Conservation (phyloP, 1,284 basidiomycete species). For the Leccinum ponderosum region DNA sequence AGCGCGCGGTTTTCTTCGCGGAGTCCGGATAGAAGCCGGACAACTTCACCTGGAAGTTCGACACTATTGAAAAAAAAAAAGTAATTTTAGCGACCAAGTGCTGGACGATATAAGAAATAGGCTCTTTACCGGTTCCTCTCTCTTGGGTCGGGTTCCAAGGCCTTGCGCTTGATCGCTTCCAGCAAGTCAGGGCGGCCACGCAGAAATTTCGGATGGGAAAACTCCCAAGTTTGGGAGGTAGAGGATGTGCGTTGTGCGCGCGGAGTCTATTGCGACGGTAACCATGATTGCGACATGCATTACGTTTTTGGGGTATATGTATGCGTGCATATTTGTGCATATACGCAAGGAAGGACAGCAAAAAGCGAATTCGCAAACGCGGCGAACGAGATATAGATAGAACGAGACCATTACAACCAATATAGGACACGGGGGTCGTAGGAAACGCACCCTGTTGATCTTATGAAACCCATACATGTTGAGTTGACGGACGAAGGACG, state of each 20-base stretch:
- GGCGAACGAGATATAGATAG: conserved; percentile 8
- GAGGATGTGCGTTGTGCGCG: conserved; percentile 78
- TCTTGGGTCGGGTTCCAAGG: conserved; percentile 70
- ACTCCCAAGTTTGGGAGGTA: conserved; percentile 86
- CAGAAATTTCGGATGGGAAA: conserved; percentile 85
- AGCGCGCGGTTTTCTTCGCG: conserved; percentile 61
- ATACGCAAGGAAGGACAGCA: conserved; percentile 2
- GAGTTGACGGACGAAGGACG: conserved; percentile 85
- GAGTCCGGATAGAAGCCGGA: conserved; percentile 65
- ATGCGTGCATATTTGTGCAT: conserved; percentile 4
- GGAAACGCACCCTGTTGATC: conserved; percentile 66
- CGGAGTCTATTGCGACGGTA: conserved; percentile 58
- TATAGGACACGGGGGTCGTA: conserved; percentile 2
- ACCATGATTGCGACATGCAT: background rate
- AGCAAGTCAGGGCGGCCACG: conserved; percentile 79
- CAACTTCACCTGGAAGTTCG: conserved; percentile 77
- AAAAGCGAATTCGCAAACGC: conserved; percentile 16
- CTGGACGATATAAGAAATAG: background rate
- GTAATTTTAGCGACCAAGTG: conserved; percentile 1
- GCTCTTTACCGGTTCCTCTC: conserved; percentile 29
- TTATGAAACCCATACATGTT: conserved; percentile 92
- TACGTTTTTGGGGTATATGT: conserved; percentile 2
- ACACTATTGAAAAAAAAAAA: conserved; percentile 45
- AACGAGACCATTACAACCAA: conserved; percentile 12
- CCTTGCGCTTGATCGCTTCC: conserved; percentile 85